These are phyloP conservation scores for Barnettozyma populi DNA, from an alignment of 805 yeast species.

Conservation along the genomic window DNA sequence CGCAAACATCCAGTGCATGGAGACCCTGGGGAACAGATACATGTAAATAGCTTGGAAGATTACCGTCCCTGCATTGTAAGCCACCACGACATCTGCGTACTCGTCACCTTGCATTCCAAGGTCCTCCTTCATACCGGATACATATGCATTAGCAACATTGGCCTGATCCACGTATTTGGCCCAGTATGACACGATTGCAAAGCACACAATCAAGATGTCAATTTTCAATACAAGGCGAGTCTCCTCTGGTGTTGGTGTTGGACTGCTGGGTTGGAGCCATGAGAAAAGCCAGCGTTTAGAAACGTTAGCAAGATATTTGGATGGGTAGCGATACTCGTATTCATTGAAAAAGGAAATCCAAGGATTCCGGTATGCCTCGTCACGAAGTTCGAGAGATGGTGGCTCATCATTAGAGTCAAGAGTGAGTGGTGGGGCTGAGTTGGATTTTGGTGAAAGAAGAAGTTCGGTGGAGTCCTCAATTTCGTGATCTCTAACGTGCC, in stretches of 20 bases:
- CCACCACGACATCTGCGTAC: conserved; percentile 50
- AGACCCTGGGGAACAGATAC: conserved; percentile 47
- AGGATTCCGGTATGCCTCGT: conserved; percentile 37
- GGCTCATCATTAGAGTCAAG: not conserved
- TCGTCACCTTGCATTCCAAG: conserved; percentile 49
- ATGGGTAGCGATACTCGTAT: conserved; percentile 50
- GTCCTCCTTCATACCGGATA: conserved; percentile 43
- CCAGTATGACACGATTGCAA: conserved; percentile 61
- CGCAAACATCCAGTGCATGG: conserved; percentile 37
- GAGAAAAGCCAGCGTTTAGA: not conserved
- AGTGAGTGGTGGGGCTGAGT: not conserved
- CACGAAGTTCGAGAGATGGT: conserved; percentile 28
- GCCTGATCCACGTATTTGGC: conserved; percentile 41
- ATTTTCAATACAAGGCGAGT: conserved; percentile 36
- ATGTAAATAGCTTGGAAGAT: conserved; percentile 60
- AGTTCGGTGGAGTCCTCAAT: not conserved
- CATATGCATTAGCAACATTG: conserved; percentile 39
- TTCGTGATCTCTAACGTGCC: not conserved
- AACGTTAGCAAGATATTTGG: conserved; percentile 20
- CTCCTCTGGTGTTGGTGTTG: not conserved
- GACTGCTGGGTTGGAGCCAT: not conserved
- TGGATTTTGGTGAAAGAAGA: not conserved
- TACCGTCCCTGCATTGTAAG: conserved; percentile 54
- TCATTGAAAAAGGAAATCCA: conserved; percentile 44
- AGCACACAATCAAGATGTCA: conserved; percentile 45